These are phyloP conservation scores for Boechera stricta DNA, from an alignment of 345 rosid species.

Conservation along the genomic window DNA sequence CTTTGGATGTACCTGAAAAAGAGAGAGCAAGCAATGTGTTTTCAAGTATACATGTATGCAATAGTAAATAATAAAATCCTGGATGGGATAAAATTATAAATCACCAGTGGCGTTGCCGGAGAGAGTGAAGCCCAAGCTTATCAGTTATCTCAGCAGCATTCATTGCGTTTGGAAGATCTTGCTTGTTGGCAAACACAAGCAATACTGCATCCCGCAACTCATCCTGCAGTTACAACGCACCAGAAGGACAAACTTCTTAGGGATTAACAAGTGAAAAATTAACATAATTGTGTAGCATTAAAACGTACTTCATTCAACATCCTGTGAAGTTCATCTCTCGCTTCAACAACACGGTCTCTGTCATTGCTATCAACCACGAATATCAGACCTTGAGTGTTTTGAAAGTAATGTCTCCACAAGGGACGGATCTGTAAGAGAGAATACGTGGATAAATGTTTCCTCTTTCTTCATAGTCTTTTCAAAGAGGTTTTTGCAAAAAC, in stretches of 20 bases:
- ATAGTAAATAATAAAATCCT: neutral
- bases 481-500: neutral
- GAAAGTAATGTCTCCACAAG: conserved; percentile 77
- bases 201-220: conserved; percentile 68
- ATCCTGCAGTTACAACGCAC: conserved; percentile 48
- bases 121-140: conserved; percentile 72
- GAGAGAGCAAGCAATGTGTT: conserved; percentile 13
- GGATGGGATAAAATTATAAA: neutral
- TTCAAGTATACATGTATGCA: neutral
- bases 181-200: conserved; percentile 75
- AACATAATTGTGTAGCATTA: neutral
- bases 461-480: neutral
- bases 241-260: neutral
- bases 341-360: conserved; percentile 71
- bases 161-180: conserved; percentile 76
- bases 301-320: conserved; percentile 68
- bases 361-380: conserved; percentile 76
- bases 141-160: conserved; percentile 76
- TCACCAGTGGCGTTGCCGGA: conserved; percentile 71
- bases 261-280: neutral
- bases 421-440: conserved; percentile 60
- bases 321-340: conserved; percentile 75
- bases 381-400: conserved; percentile 74
- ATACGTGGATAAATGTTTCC: neutral
- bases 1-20: conserved; percentile 42